Evolutionary conservation across 106 monocot species (phyloP).

Genomic region (Hemerocallis citrina): DNA sequence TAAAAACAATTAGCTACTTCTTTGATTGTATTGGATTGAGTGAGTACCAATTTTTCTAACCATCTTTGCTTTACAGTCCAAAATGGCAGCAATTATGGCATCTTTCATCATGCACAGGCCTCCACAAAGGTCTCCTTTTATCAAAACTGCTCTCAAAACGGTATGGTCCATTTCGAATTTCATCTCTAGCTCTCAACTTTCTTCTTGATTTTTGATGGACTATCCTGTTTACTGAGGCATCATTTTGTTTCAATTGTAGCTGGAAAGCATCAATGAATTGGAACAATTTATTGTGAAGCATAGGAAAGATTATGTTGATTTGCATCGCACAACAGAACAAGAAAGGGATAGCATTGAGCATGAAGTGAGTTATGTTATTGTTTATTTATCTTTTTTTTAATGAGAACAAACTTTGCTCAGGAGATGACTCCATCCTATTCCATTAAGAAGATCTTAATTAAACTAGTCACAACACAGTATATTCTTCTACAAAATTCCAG

Average conservation of each 20-base stretch:
- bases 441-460: too few relatives aligned
- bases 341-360: conserved; percentile 92
- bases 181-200: too few relatives aligned
- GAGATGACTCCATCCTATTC: too few relatives aligned
- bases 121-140: conserved; percentile 50
- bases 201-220: background rate
- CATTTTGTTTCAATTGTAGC: conserved; percentile 29
- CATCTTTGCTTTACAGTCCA: conserved; percentile 42
- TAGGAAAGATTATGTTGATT: conserved; percentile 85
- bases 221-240: background rate
- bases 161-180: conserved; percentile 18
- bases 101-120: conserved; percentile 84
- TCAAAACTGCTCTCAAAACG: conserved; percentile 74
- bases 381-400: too few relatives aligned
- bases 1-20: too few relatives aligned
- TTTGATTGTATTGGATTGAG: too few relatives aligned
- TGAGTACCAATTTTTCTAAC: too few relatives aligned
- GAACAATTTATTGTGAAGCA: conserved; percentile 80
- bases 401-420: too few relatives aligned
- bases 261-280: conserved; percentile 74
- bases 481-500: too few relatives aligned
- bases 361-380: conserved; percentile 77
- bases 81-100: conserved; percentile 60
- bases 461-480: too few relatives aligned
- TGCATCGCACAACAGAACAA: conserved; percentile 80